Evolutionary conservation across 2,329 filamentous ascomycete genomes (phyloP), one percentile per base, ranked within the genome.

Genomic region (Phoma herbarum): DNA sequence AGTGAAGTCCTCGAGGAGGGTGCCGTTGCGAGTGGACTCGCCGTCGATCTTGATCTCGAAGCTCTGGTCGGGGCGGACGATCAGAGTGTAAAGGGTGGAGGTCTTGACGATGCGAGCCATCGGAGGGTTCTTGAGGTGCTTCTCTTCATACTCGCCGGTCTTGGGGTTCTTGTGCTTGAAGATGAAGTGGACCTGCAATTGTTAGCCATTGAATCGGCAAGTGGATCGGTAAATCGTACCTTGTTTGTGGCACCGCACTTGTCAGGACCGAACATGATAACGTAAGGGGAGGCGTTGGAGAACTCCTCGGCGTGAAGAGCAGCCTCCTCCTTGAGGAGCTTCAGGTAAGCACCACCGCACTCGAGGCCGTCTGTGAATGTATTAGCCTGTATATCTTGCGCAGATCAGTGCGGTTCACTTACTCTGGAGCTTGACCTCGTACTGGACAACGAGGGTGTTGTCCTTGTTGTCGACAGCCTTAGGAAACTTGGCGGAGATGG

Each of bases 101-200:
- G 92, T 90, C 89, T 97, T 98, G 83, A 88, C 85, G 74, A 96
- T 95, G 78, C 89, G 90, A 77, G 93, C 93, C 59, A 89, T 85
- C 62, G 95, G 93, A 66, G 94, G 90, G 72, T 86, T 86, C 77
- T 86, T 88, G 65, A 99, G 86, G 83, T 99, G 95, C 90, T 99
- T 99, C 91, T 99, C 95, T 87, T 99, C 94, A 76, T 99, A 99
- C 82, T 97, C 92, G 84, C 94, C 94, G 45, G 93, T 97, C 91
- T 97, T 97, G 78, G 95, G 95, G 88, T 98, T 99, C 91, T 98
- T 99, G 90, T 99, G 95, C 83, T 96, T 95, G 88, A 99, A 96
- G 81, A 99, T 99, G 84, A 99, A 97, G 81, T 89, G 87, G 61
- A 89, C 87, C 84, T 86, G 51, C 33, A 44, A 28, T 9, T 47